Percentiles rank a stretch among this genome's conserved stretches.
Conservation (phyloP, 2,329 filamentous ascomycete species). For the Fusarium goolgardi region DNA sequence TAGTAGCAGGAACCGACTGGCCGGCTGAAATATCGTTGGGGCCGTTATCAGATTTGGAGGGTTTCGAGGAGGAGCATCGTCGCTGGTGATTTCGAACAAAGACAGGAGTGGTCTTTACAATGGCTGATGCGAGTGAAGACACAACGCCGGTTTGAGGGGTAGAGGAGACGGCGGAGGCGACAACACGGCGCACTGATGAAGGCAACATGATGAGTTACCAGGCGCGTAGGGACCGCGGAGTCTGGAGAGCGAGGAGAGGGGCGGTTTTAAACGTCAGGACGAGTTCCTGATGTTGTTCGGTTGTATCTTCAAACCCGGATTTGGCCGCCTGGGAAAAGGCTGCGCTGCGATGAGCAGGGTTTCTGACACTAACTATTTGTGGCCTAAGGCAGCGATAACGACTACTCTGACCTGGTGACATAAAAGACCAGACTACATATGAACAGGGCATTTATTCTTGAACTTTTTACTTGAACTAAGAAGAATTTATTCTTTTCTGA, state of each 20-base stretch:
- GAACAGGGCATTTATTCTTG: not conserved
- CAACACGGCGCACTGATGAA: conserved; percentile 67
- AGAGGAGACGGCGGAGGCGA: conserved; percentile 59
- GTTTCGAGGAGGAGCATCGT: conserved; percentile 71
- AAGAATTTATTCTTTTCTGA: not conserved
- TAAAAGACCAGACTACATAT: conserved; percentile 1
- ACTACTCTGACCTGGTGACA: conserved; percentile 4
- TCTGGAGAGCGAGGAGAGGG: conserved; percentile 32
- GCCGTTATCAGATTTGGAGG: conserved; percentile 69
- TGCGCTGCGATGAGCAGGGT: conserved; percentile 44
- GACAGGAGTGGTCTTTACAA: conserved; percentile 54
- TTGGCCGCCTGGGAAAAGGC: conserved; percentile 54
- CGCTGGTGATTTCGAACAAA: conserved; percentile 61
- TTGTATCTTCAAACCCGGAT: conserved; percentile 52
- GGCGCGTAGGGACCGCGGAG: conserved; percentile 38
- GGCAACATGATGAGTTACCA: conserved; percentile 61
- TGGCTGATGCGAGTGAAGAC: conserved; percentile 56
- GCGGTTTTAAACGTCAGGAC: conserved; percentile 44
- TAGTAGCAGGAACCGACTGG: conserved; percentile 61
- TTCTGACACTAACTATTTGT: conserved; percentile 47
- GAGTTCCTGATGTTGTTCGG: conserved; percentile 51
- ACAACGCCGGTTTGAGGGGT: conserved; percentile 59
- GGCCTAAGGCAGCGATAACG: conserved; percentile 54
- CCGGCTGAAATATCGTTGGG: conserved; percentile 62
- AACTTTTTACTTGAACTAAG: not conserved